Evolutionary conservation across 192 early-diverging fungal genomes (phyloP), one percentile per base, ranked within the genome.

Genomic region (Backusella australiensis): DNA sequence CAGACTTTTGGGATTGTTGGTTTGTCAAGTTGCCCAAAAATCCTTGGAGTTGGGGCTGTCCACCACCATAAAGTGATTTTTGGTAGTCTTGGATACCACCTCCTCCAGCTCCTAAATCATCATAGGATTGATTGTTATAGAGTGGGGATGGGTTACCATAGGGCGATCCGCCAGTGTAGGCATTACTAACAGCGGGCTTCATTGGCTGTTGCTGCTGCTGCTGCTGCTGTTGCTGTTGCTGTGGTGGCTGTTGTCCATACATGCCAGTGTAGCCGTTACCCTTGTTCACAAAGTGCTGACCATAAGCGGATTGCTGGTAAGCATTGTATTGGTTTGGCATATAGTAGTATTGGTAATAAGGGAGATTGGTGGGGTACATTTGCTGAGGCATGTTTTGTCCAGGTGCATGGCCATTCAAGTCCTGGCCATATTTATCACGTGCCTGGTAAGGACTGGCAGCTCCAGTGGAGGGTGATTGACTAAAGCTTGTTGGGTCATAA

Each of bases 271-370:
- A 97, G 87, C 95, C 91, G 42, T 85, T 89, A 12, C 56, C 26
- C 88, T 97, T 96, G 86, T 94, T 95, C 82, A 95, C 88, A 78
- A 94, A 96, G 9, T 92, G 95, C 81, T 96, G 95, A n/a, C 92
- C 94, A 81, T 96, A 97, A 7, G 87, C 88, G 2, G 92, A 92
- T 79, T 91, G 90, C 75, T 93, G 93, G 82, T 95, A 95, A 26
- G 87, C 90, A 35, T 88, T 91, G 88, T 90, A 96, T 83, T 95
- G 93, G 83, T 90, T 89, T n/a, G 89, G 88, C 67, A 89, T 88
- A 83, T 94, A 90, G 85, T 97, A 95, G 78, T 93, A 91, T 76
- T 89, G 91, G 79, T 91, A 94, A 86, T 94, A 96, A 4, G 93
- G 94, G 81, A 93, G 79, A 35, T 83, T 82, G 72, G 78, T 75